These are phyloP conservation scores for Podospora conica DNA, from an alignment of 495 filamentous ascomycete genomes.

Conservation along the genomic window DNA sequence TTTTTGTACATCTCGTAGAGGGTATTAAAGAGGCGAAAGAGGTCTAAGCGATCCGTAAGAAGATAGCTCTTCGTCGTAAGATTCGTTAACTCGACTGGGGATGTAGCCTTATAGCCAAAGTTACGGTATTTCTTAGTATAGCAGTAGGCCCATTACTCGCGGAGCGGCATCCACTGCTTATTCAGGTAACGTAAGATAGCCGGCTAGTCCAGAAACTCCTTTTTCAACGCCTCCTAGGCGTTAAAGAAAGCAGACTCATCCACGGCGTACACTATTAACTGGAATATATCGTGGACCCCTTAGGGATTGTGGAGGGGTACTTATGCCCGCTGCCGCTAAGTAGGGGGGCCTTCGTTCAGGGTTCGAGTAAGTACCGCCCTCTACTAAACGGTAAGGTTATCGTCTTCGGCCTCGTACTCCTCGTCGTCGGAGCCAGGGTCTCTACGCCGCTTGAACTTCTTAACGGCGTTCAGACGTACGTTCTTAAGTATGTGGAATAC, in stretches of 20 bases:
- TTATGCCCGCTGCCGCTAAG: background rate
- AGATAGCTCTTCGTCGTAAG: conserved; percentile 1
- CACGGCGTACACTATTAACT: background rate
- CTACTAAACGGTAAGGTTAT: background rate
- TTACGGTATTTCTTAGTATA: no score
- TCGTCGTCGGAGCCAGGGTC: background rate
- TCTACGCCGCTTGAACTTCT: background rate
- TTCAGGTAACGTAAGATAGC: conserved; percentile 1
- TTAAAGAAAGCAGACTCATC: background rate
- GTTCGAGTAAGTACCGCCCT: no score
- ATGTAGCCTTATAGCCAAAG: background rate
- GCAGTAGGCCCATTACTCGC: background rate
- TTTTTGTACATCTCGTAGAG: background rate
- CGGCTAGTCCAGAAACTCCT: conserved; percentile 1
- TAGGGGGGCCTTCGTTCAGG: background rate
- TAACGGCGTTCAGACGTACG: background rate
- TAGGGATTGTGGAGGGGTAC: background rate
- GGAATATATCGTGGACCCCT: background rate
- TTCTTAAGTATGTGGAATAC: conserved; percentile 3
- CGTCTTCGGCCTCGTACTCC: background rate
- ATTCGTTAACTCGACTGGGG: background rate
- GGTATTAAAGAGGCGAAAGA: background rate
- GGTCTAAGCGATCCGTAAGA: background rate
- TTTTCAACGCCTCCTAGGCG: no score
- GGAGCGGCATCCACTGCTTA: background rate